phyloP scores from a whole-genome alignment of 176 grass and related monocot genomes.

The Alopecurus myosuroides region DNA sequence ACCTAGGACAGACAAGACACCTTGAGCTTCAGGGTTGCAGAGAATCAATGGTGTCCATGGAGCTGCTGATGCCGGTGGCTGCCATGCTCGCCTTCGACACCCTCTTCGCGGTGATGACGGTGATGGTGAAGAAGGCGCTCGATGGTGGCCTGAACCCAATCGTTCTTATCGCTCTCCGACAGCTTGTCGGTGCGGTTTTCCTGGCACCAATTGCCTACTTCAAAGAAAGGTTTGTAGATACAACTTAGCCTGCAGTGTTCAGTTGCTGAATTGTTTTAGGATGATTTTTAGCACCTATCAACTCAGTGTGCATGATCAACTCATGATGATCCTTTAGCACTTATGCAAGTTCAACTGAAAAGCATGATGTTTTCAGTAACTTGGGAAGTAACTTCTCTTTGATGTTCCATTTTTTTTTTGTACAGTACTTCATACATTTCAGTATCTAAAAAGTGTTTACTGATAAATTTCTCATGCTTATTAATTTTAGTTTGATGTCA shows the following conservation, averaged over 20 bases:
- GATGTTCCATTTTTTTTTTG: not conserved
- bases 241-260: not conserved
- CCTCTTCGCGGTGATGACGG: constrained; percentile 41
- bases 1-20: not conserved
- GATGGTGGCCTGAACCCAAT: constrained; percentile 43
- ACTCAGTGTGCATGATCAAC: too few species aligned
- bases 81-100: constrained; percentile 41
- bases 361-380: not conserved
- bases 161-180: constrained; percentile 48
- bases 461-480: not conserved
- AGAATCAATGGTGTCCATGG: constrained; percentile 2
- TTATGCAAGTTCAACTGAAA: not conserved
- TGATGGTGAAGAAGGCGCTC: constrained; percentile 51
- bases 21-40: not conserved
- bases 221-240: constrained; percentile 50
- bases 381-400: not conserved
- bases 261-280: not conserved
- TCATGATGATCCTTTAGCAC: too few species aligned
- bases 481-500: constrained; percentile 20
- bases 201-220: constrained; percentile 59
- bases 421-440: not conserved
- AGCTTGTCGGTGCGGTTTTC: constrained; percentile 38
- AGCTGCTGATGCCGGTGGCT: constrained; percentile 24
- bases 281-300: constrained; percentile 2
- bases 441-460: not conserved